Evolutionary conservation across 495 filamentous ascomycete species (phyloP).

Genomic region (Hypoxylon subgilvum): DNA sequence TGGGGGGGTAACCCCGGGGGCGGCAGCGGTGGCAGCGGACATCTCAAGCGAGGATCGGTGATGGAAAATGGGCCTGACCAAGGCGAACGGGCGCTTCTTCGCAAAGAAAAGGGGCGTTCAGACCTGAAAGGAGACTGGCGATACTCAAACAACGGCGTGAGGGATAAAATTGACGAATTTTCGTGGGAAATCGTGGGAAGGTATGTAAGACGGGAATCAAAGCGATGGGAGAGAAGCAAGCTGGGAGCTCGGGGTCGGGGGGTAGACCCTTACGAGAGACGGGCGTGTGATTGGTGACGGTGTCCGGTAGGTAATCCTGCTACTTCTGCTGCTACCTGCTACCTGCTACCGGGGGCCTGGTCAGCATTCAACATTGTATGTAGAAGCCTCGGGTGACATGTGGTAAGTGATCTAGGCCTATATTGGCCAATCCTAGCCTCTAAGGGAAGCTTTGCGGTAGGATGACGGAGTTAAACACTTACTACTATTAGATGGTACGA

Average conservation of each 20-base stretch:
- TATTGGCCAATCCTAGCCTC: constrained; percentile 1
- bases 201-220: constrained; percentile 21
- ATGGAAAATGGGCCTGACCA: constrained; percentile 84
- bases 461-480: constrained; percentile 6
- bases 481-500: background rate
- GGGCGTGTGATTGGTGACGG: constrained; percentile 34
- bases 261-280: background rate
- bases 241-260: constrained; percentile 25
- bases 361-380: constrained; percentile 11
- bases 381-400: constrained; percentile 22
- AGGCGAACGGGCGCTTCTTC: constrained; percentile 86
- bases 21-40: constrained; percentile 62
- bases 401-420: constrained; percentile 12
- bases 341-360: constrained; percentile 14
- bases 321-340: background rate
- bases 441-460: background rate
- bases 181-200: background rate
- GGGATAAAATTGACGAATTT: constrained; percentile 20
- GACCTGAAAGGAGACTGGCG: constrained; percentile 12
- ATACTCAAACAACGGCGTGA: constrained; percentile 14
- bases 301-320: constrained; percentile 7
- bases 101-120: constrained; percentile 48
- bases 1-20: constrained; percentile 61
- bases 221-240: background rate
- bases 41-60: constrained; percentile 57